phyloP scores from a whole-genome alignment of 768 basidiomycete genomes.

The Leccinum subtestaceum region DNA sequence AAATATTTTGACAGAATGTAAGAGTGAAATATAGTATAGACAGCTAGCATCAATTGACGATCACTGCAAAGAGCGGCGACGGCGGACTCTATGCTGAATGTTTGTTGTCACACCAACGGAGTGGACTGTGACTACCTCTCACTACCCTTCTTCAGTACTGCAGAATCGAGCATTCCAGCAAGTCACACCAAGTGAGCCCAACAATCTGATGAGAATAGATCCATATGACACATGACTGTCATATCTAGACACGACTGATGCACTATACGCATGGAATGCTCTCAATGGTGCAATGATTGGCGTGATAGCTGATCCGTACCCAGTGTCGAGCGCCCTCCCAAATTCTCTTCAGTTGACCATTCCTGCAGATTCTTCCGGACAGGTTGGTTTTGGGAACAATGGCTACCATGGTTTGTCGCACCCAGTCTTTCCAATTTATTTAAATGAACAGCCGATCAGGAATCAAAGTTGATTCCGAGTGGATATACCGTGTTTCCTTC shows the following conservation, averaged over 20 bases:
- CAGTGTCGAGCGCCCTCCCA: conserved; percentile 55
- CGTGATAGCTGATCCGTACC: conserved; percentile 47
- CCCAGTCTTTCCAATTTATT: not conserved
- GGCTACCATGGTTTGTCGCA: conserved; percentile 49
- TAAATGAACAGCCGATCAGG: conserved; percentile 29
- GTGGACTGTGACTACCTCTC: not conserved
- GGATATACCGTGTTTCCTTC: conserved; percentile 58
- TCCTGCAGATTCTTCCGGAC: conserved; percentile 38
- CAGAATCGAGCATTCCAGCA: conserved; percentile 68
- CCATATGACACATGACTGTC: not conserved
- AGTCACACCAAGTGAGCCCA: conserved; percentile 46
- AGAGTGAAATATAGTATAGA: conserved; percentile 4
- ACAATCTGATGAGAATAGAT: not conserved
- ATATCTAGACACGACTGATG: conserved; percentile 40
- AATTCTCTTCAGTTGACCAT: conserved; percentile 54
- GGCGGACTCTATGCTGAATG: conserved; percentile 63
- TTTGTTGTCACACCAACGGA: conserved; percentile 20
- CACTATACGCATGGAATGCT: conserved; percentile 51
- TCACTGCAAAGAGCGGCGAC: conserved; percentile 49
- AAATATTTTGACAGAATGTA: conserved; percentile 31
- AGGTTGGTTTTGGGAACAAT: conserved; percentile 52
- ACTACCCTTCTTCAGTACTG: conserved; percentile 38
- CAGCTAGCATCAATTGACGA: conserved; percentile 12
- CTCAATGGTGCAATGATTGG: conserved; percentile 42
- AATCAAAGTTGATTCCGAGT: conserved; percentile 49